phyloP scores from a whole-genome alignment of 257 asterid genomes.

The Eustoma russellianum region DNA sequence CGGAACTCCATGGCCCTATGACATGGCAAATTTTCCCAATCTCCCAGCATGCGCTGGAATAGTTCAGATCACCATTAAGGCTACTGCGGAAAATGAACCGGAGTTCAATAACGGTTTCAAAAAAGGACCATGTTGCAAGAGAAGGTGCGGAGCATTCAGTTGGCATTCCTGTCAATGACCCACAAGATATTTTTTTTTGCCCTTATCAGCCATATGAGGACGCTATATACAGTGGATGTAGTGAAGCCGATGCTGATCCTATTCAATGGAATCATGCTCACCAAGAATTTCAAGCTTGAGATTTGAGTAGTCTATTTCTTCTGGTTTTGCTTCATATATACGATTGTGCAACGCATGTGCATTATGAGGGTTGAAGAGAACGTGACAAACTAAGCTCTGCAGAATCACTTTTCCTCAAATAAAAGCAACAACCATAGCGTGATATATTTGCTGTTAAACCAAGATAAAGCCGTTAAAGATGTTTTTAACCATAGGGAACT shows the following conservation, averaged over 20 bases:
- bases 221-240: constrained; percentile 25
- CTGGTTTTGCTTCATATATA: constrained; percentile 3
- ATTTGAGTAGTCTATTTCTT: too few species aligned
- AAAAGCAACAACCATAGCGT: too few species aligned
- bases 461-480: too few species aligned
- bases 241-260: constrained; percentile 19
- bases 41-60: constrained; percentile 13
- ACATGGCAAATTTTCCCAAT: constrained; percentile 13
- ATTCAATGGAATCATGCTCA: constrained; percentile 34
- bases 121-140: constrained; percentile 7
- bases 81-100: constrained; percentile 28
- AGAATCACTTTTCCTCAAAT: too few species aligned
- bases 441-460: too few species aligned
- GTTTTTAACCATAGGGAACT: too few species aligned
- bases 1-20: constrained; percentile 13
- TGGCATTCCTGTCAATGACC: constrained; percentile 12
- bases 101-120: constrained; percentile 7
- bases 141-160: constrained; percentile 13
- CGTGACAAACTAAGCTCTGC: too few species aligned
- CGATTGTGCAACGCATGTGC: too few species aligned
- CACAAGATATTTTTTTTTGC: constrained; percentile 14
- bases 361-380: too few species aligned
- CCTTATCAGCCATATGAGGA: constrained; percentile 22
- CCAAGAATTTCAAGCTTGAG: too few species aligned
- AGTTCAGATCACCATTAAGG: constrained; percentile 34